Evolutionary conservation across 371 early-diverging fungal species (phyloP).

Genomic region (Coemansia sp.): DNA sequence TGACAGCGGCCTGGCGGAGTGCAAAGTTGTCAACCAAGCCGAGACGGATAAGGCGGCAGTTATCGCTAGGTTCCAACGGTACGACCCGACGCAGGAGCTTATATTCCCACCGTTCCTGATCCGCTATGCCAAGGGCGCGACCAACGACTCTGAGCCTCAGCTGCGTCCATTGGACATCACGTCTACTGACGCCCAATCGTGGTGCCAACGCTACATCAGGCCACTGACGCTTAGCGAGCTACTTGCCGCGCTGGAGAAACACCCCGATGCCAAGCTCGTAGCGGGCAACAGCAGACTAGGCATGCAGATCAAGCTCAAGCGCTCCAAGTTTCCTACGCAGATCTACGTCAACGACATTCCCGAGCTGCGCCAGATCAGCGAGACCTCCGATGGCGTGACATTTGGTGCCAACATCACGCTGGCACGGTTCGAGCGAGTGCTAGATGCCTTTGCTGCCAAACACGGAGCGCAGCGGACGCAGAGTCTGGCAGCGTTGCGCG

Average conservation of each 20-base stretch:
- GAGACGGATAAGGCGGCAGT: conserved; percentile 32
- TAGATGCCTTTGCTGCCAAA: conserved; percentile 2
- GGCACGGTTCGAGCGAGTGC: conserved; percentile 22
- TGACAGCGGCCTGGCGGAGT: too few species aligned
- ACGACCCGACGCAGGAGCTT: conserved; percentile 61
- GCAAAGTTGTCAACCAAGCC: conserved; percentile 14
- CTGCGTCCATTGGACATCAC: conserved; percentile 15
- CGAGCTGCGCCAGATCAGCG: conserved; percentile 57
- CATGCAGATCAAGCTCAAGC: conserved; percentile 71
- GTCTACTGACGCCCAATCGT: conserved; percentile 1
- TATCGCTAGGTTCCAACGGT: conserved; percentile 52
- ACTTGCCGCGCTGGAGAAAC: conserved; percentile 55
- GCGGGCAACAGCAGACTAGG: conserved; percentile 80
- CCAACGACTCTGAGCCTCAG: conserved; percentile 33
- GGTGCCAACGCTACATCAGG: conserved; percentile 51
- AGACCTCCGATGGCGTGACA: conserved; percentile 6
- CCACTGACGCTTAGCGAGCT: conserved; percentile 63
- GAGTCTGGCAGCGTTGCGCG: conserved; percentile 62
- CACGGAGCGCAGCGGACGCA: conserved; percentile 35
- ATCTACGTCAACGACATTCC: conserved; percentile 65
- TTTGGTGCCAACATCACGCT: conserved; percentile 48
- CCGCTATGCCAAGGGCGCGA: conserved; percentile 53
- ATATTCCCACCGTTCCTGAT: conserved; percentile 62
- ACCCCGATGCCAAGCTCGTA: conserved; percentile 68
- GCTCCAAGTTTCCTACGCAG: conserved; percentile 59